These are phyloP conservation scores for Cyberlindnera americana DNA, from an alignment of 805 yeast species.

Conservation along the genomic window DNA sequence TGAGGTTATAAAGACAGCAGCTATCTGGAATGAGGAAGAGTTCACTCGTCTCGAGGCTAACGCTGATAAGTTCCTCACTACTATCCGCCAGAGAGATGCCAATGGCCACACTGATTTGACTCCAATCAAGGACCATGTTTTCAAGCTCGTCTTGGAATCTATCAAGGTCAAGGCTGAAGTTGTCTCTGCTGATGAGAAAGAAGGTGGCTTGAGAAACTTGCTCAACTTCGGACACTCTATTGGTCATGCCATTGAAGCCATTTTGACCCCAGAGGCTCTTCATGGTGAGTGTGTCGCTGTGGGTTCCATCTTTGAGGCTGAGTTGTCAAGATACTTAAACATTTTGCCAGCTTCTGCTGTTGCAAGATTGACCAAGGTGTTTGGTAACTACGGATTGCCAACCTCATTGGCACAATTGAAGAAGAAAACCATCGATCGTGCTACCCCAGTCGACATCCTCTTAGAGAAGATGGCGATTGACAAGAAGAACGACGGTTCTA, in stretches of 20 bases:
- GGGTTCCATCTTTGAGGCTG: slow-evolving; percentile 94
- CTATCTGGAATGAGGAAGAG: slow-evolving; percentile 92
- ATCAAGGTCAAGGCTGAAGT: slow-evolving; percentile 91
- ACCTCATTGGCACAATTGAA: slow-evolving; percentile 64
- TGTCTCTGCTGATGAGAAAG: slow-evolving; percentile 91
- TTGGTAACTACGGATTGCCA: slow-evolving; percentile 85
- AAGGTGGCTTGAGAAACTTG: slow-evolving; percentile 87
- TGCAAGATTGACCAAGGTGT: slow-evolving; percentile 78
- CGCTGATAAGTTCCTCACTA: slow-evolving; percentile 63
- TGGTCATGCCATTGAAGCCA: slow-evolving; percentile 98
- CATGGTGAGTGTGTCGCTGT: slow-evolving; percentile 99
- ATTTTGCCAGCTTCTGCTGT: slow-evolving; percentile 90
- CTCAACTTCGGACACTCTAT: slow-evolving; percentile 95
- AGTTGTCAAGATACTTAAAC: slow-evolving; percentile 87
- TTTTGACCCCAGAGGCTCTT: slow-evolving; percentile 89
- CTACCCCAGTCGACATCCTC: slow-evolving; percentile 72
- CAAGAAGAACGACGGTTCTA: slow-evolving; percentile 92
- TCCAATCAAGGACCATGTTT: slow-evolving; percentile 68
- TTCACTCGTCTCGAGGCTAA: slow-evolving; percentile 80
- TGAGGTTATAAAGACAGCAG: slow-evolving; percentile 96
- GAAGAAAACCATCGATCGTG: slow-evolving; percentile 61
- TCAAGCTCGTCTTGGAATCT: slow-evolving; percentile 78
- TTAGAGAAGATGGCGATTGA: slow-evolving; percentile 90
- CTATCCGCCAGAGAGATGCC: slow-evolving; percentile 51
- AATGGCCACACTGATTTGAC: slow-evolving; percentile 57